Evolutionary conservation across 2,329 filamentous ascomycete species (phyloP), one percentile per base, ranked within the genome.

Genomic region (Arthrinium phaeospermum): DNA sequence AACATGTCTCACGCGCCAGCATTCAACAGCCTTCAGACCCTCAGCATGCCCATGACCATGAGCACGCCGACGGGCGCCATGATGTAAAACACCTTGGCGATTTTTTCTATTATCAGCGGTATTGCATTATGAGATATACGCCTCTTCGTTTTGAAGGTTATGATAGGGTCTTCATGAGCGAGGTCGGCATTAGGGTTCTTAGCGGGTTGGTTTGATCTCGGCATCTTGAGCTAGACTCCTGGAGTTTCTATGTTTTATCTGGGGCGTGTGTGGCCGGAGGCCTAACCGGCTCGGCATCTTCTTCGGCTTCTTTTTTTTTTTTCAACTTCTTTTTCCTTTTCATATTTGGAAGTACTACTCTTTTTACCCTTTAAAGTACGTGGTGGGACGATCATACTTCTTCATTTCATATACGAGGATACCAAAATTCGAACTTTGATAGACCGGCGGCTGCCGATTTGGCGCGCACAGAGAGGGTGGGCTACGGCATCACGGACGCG

Each of bases 11-110:
- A 76, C 78, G 77, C 77, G 53, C 82, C 85, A 72, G 77, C 83
- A 46, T 90, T 84, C 82, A 90, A 89, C 83, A 89, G 85, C 78
- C 83, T 91, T 72, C 88, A 91, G 79, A 89, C 88, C 64, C 84
- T 91, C 71, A 89, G 88, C 82, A 90, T 91, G 88, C 88, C 89
- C 24, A 91, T 91, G 88, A 88, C 88, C 19, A 88, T 91, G 76
- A 90, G 88, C 82, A 47, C 88, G 71, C 87, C 88, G 67, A 80
- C 84, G 71, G 82, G 85, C 70, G 80, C 79, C 71, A 78, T 78
- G 74, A 82, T 82, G 80, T 82, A 78, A 77, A 69, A 64, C 57
- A 41, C 10, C 70, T 72, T 24, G 70, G 71, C 69, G 70, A 72
- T 74, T 71, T 75, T 75, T 71, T 75, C 73, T 72, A 37, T 57